Conservation (phyloP, 352 stramenopile genomes). For the Phytophthora pisi region DNA sequence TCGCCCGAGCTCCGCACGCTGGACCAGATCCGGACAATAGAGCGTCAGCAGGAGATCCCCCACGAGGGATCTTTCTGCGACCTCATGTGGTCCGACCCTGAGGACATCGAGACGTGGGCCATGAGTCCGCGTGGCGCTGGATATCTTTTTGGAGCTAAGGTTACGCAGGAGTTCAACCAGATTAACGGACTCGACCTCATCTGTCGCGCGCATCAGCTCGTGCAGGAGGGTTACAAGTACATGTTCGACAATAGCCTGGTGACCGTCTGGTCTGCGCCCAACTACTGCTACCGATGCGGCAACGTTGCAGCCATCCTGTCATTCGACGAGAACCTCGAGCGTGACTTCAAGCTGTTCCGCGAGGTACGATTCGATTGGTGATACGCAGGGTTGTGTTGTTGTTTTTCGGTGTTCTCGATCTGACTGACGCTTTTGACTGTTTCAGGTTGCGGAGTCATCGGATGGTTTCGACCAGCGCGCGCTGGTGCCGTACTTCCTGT, state of each 20-base stretch:
- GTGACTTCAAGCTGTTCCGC: slow-evolving; percentile 89
- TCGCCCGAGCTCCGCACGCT: slow-evolving; percentile 95
- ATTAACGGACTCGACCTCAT: slow-evolving; percentile 91
- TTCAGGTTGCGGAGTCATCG: slow-evolving; percentile 81
- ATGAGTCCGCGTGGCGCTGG: slow-evolving; percentile 90
- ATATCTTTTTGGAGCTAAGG: slow-evolving; percentile 89
- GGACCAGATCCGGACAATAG: slow-evolving; percentile 96
- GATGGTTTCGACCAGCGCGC: slow-evolving; percentile 80
- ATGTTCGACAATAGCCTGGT: slow-evolving; percentile 91
- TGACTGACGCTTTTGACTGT: slow-evolving; percentile 16
- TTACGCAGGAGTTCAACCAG: slow-evolving; percentile 91
- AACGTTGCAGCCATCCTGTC: slow-evolving; percentile 85
- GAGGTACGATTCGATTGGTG: slow-evolving; percentile 55
- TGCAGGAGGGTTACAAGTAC: slow-evolving; percentile 93
- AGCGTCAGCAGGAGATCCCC: slow-evolving; percentile 96
- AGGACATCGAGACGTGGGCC: slow-evolving; percentile 93
- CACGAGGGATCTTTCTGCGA: slow-evolving; percentile 97
- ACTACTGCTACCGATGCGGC: slow-evolving; percentile 89
- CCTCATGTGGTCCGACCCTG: slow-evolving; percentile 98
- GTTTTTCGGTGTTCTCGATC: slow-evolving; percentile 22
- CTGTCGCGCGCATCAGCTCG: slow-evolving; percentile 89
- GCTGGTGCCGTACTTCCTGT: slow-evolving; percentile 89
- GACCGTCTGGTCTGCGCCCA: slow-evolving; percentile 84
- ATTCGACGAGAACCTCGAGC: slow-evolving; percentile 86
- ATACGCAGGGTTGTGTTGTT: slow-evolving; percentile 16